A percentile compares a stretch with the other conserved stretches of the same genome.
Evolutionary conservation across 768 basidiomycete genomes (phyloP).

Genomic region (Lactarius akahatsu): DNA sequence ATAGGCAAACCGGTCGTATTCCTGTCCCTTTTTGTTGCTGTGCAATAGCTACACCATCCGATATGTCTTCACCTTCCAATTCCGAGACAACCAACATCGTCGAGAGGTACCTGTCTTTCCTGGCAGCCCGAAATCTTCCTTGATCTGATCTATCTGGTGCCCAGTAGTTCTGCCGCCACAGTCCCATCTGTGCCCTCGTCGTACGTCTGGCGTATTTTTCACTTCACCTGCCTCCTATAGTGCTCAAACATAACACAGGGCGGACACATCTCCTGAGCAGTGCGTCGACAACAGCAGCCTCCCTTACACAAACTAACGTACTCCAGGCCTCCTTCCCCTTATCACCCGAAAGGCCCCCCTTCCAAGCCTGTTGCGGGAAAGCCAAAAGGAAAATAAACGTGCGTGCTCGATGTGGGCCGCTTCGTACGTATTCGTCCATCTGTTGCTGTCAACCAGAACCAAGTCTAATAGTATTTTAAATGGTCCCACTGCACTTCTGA

Average conservation of each 20-base stretch:
- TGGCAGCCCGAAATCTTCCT: neutral
- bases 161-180: neutral
- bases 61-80: neutral
- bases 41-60: no score
- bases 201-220: neutral
- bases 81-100: neutral
- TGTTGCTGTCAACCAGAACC: neutral
- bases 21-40: no score
- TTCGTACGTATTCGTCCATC: neutral
- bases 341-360: conserved; percentile 16
- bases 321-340: conserved; percentile 1
- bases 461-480: neutral
- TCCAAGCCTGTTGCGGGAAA: neutral
- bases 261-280: neutral
- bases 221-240: neutral
- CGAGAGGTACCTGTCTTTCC: neutral
- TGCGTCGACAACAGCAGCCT: neutral
- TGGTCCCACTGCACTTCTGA: neutral
- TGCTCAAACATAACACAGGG: neutral
- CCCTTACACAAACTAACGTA: neutral
- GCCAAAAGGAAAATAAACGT: neutral
- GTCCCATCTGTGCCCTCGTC: neutral
- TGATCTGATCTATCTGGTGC: neutral
- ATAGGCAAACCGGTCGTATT: no score
- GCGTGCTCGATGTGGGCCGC: neutral